Evolutionary conservation across 495 filamentous ascomycete species (phyloP).

Genomic region (Parachaetomium inaequale): DNA sequence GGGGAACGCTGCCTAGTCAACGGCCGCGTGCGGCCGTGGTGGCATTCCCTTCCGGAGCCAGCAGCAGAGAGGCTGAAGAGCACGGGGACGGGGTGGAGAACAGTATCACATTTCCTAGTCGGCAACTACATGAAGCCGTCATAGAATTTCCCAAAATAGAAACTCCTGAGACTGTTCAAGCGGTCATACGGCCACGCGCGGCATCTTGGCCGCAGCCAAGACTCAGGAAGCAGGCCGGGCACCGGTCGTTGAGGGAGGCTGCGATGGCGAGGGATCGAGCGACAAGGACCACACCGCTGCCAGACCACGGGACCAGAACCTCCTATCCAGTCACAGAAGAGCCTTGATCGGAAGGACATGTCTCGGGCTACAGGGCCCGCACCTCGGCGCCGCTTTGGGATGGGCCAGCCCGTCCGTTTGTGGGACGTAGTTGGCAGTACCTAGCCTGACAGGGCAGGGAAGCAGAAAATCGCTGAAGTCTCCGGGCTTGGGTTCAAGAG

Average conservation of each 20-base stretch:
- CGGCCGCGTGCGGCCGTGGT: not conserved
- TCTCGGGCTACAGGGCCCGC: no score
- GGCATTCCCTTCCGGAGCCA: no score
- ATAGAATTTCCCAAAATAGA: not conserved
- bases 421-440: no score
- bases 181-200: not conserved
- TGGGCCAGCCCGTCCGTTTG: no score
- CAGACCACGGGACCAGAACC: not conserved
- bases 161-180: not conserved
- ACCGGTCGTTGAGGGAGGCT: not conserved
- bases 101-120: no score
- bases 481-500: no score
- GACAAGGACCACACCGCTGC: not conserved
- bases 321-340: not conserved
- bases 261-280: not conserved
- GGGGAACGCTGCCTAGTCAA: slow-evolving; percentile 11
- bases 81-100: no score
- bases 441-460: no score
- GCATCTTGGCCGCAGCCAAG: not conserved
- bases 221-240: slow-evolving; percentile 3
- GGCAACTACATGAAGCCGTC: no score
- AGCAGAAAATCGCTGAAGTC: no score
- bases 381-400: no score
- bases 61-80: no score
- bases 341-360: not conserved